These are phyloP conservation scores for Sarocladiaceae sp. DNA, from an alignment of 2,329 filamentous ascomycete genomes.

Conservation along the genomic window DNA sequence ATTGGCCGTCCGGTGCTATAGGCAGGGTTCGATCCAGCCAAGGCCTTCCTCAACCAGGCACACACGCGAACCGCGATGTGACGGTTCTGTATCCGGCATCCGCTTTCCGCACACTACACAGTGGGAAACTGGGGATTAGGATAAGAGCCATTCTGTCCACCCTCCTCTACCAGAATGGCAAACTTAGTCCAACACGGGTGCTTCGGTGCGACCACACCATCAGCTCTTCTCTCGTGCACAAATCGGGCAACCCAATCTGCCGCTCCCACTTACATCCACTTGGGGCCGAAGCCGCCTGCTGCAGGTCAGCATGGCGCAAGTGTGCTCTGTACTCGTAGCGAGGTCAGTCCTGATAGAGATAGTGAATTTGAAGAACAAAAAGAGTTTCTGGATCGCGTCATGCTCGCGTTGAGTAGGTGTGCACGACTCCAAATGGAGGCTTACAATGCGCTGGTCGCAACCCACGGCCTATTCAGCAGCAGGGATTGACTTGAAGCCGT, in stretches of 20 bases:
- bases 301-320: not conserved
- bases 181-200: too few species aligned
- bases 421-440: not conserved
- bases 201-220: too few species aligned
- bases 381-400: not conserved
- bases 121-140: too few species aligned
- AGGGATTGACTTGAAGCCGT: too few species aligned
- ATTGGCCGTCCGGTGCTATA: not conserved
- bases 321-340: not conserved
- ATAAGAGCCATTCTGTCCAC: too few species aligned
- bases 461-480: not conserved
- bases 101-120: not conserved
- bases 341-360: not conserved
- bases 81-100: not conserved
- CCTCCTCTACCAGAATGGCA: too few species aligned
- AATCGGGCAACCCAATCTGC: slow-evolving; percentile 9
- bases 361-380: not conserved
- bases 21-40: not conserved
- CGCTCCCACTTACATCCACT: slow-evolving; percentile 8
- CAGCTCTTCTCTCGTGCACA: not conserved
- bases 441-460: not conserved
- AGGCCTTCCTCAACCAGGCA: not conserved
- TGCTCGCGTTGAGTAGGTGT: not conserved
- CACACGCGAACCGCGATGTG: not conserved
- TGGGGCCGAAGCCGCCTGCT: not conserved